These are phyloP conservation scores for Backusella liffmaniae DNA, from an alignment of 192 early-diverging fungal species.

Conservation along the genomic window DNA sequence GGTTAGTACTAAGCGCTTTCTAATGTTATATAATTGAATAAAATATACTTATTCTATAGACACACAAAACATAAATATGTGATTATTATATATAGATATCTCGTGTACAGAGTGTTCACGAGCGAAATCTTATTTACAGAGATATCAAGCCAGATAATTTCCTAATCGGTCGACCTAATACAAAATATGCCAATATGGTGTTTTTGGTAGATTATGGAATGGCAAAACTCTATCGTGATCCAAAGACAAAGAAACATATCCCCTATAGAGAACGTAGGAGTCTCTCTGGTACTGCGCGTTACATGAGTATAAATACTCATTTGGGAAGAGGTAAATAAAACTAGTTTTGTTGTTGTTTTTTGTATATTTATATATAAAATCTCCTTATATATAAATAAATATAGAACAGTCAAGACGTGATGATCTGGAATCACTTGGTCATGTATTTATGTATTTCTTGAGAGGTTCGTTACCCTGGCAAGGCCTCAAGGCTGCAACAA, in stretches of 20 bases:
- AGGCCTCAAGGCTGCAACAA: slow-evolving; percentile 93
- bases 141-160: slow-evolving; percentile 99
- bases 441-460: slow-evolving; percentile 98
- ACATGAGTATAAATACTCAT: slow-evolving; percentile 98
- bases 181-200: slow-evolving; percentile 62
- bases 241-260: slow-evolving; percentile 94
- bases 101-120: slow-evolving; percentile 89
- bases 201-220: slow-evolving; percentile 97
- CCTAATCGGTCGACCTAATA: slow-evolving; percentile 76
- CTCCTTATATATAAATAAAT: slow-evolving; percentile 9
- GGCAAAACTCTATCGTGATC: slow-evolving; percentile 96
- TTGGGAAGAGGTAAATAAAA: slow-evolving; percentile 70
- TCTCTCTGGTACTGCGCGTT: slow-evolving; percentile 91
- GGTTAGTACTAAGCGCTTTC: slow-evolving; percentile 44
- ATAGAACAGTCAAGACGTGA: slow-evolving; percentile 95
- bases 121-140: slow-evolving; percentile 91
- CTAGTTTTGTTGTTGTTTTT: not conserved
- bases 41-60: not conserved
- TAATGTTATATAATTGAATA: not conserved
- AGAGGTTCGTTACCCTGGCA: slow-evolving; percentile 95
- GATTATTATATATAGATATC: slow-evolving; percentile 40
- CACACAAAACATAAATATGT: not conserved
- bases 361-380: not conserved
- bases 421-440: slow-evolving; percentile 94
- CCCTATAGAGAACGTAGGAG: slow-evolving; percentile 94